A percentile compares a stretch with the other conserved stretches of the same genome.
Conservation (phyloP, 305 asterid genomes). For the Fraxinus nigra region DNA sequence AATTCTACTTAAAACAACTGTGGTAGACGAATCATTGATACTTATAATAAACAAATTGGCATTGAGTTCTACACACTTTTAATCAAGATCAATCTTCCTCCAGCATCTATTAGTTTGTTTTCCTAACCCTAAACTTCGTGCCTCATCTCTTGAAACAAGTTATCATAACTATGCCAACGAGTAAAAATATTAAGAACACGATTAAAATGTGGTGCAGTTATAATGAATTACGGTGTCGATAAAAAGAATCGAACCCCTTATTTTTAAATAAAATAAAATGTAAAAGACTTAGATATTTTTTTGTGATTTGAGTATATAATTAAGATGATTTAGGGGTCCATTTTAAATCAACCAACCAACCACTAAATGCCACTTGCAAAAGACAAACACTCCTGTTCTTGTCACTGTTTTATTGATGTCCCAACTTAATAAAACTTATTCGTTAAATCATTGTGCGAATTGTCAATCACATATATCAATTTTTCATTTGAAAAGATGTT, state of each 20-base stretch:
- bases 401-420: constrained; percentile 37
- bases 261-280: no score
- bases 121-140: background rate
- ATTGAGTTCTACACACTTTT: background rate
- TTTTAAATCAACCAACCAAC: constrained; percentile 35
- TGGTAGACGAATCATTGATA: background rate
- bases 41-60: background rate
- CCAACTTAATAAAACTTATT: background rate
- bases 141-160: background rate
- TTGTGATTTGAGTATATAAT: background rate
- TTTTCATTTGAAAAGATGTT: background rate
- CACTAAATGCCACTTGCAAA: constrained; percentile 42
- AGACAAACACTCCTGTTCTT: constrained; percentile 35
- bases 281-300: background rate
- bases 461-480: background rate
- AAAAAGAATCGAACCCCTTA: background rate
- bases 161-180: background rate
- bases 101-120: background rate
- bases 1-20: no score
- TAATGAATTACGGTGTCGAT: background rate
- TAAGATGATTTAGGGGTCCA: constrained; percentile 27
- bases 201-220: background rate
- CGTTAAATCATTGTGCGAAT: background rate
- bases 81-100: background rate
- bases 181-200: no score